Evolutionary conservation across 352 stramenopile genomes (phyloP).

Genomic region (Globisporangium iwayamae): DNA sequence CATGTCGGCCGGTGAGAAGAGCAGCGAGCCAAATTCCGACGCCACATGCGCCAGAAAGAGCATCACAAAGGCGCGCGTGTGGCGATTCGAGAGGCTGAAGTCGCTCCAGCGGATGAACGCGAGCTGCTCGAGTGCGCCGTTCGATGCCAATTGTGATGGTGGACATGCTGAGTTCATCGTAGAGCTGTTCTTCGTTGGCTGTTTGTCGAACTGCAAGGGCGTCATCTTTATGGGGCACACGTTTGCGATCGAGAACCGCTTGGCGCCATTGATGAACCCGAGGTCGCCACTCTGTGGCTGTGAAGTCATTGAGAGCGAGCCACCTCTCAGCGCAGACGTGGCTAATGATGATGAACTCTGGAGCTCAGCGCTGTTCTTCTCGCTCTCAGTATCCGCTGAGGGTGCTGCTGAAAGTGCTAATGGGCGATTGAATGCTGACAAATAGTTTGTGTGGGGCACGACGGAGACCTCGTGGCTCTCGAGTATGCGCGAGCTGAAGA

Average conservation of each 20-base stretch:
- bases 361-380: background rate
- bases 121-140: slow-evolving; percentile 31
- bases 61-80: slow-evolving; percentile 33
- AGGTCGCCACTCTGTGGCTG: slow-evolving; percentile 22
- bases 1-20: slow-evolving; percentile 65
- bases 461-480: slow-evolving; percentile 63
- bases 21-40: slow-evolving; percentile 46
- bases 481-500: slow-evolving; percentile 64
- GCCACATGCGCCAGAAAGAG: slow-evolving; percentile 46
- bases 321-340: background rate
- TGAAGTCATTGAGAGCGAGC: background rate
- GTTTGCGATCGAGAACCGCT: slow-evolving; percentile 30
- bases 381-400: background rate
- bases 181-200: background rate
- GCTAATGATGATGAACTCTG: background rate
- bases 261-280: slow-evolving; percentile 43
- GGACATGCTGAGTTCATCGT: background rate
- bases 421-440: background rate
- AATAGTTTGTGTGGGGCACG: slow-evolving; percentile 13
- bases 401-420: background rate
- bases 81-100: slow-evolving; percentile 38
- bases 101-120: slow-evolving; percentile 29
- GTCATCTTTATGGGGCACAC: slow-evolving; percentile 13
- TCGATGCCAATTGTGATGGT: background rate
- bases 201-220: slow-evolving; percentile 1